phyloP scores from a whole-genome alignment of 352 stramenopile species.

The Phytophthora parvispora region DNA sequence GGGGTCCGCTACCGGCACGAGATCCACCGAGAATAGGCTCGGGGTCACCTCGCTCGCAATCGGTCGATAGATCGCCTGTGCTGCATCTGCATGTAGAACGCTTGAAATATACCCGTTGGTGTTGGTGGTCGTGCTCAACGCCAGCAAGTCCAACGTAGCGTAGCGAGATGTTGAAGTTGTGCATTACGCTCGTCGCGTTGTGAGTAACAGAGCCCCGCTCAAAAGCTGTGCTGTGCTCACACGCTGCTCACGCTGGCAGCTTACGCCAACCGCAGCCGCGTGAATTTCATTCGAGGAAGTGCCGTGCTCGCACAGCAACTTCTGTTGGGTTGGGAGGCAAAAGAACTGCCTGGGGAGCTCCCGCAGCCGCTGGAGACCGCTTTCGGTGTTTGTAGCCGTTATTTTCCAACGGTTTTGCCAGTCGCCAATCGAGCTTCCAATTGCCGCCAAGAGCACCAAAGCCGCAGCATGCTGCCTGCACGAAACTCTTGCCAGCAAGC shows the following conservation, averaged over 20 bases:
- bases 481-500: neutral
- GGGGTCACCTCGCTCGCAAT: no score
- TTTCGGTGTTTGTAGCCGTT: slow-evolving; percentile 25
- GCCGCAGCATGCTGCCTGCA: neutral
- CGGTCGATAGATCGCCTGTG: no score
- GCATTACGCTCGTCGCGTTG: slow-evolving; percentile 24
- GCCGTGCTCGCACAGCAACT: no score
- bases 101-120: neutral
- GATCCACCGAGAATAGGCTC: neutral
- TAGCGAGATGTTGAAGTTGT: slow-evolving; percentile 24
- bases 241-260: neutral
- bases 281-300: slow-evolving; percentile 36
- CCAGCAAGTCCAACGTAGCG: neutral
- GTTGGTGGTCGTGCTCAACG: neutral
- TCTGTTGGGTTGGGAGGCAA: no score
- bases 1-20: neutral
- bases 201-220: neutral
- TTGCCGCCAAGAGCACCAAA: neutral
- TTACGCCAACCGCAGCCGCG: neutral
- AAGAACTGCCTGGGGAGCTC: no score
- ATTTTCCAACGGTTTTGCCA: slow-evolving; percentile 30
- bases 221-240: no score
- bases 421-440: slow-evolving; percentile 6
- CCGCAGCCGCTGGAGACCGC: neutral
- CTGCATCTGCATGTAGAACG: no score